These are phyloP conservation scores for Hyaloperonospora brassicae DNA, from an alignment of 352 stramenopile genomes.

Conservation along the genomic window DNA sequence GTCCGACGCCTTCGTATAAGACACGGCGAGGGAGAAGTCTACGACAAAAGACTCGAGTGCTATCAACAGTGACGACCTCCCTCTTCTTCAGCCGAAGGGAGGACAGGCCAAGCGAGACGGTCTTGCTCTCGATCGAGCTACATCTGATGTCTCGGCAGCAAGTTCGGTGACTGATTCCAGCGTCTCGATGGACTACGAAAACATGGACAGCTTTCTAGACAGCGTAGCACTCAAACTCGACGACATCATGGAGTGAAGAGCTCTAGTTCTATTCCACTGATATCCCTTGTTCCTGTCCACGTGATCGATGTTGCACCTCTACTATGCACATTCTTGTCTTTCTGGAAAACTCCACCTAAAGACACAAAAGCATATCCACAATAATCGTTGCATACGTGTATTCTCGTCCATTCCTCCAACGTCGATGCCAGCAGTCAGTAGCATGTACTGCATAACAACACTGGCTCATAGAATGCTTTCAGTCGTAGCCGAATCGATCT, in stretches of 20 bases:
- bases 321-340: slow-evolving; percentile 3
- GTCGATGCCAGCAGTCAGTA: too few relatives aligned
- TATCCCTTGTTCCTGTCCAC: slow-evolving; percentile 11
- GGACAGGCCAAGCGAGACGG: slow-evolving; percentile 17
- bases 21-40: slow-evolving; percentile 2
- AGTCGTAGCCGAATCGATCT: too few relatives aligned
- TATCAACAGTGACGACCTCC: slow-evolving; percentile 5
- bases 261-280: slow-evolving; percentile 1
- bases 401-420: too few relatives aligned
- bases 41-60: slow-evolving; percentile 1
- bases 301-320: slow-evolving; percentile 3
- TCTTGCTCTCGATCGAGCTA: slow-evolving; percentile 8
- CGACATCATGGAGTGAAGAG: slow-evolving; percentile 54
- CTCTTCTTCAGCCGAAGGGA: slow-evolving; percentile 21
- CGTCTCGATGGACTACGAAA: slow-evolving; percentile 42
- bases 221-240: slow-evolving; percentile 74
- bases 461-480: too few relatives aligned
- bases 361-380: slow-evolving; percentile 17
- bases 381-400: too few relatives aligned
- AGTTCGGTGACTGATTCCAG: slow-evolving; percentile 12
- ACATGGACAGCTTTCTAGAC: slow-evolving; percentile 78
- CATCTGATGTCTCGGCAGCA: slow-evolving; percentile 2
- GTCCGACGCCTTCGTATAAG: neutral
- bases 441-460: too few relatives aligned
- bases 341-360: slow-evolving; percentile 10